These are phyloP conservation scores for Myriosclerotinia duriaeana DNA, from an alignment of 2,329 filamentous ascomycete genomes.

Conservation along the genomic window DNA sequence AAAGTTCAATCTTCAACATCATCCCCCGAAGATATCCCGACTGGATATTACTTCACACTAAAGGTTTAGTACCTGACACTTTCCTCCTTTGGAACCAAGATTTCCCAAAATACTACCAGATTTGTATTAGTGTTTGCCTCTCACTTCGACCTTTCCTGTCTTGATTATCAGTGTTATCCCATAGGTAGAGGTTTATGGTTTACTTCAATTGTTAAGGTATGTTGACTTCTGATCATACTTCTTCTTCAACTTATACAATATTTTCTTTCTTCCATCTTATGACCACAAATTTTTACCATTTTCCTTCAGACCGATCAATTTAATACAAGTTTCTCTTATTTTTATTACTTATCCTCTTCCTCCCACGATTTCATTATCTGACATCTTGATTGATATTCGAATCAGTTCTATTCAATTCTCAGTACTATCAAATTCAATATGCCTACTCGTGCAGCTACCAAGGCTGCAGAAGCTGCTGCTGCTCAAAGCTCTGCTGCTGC, in stretches of 20 bases:
- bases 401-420: neutral
- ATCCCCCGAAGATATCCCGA: slow-evolving; percentile 5
- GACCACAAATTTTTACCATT: neutral
- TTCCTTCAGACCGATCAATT: neutral
- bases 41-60: neutral
- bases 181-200: neutral
- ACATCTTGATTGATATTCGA: neutral
- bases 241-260: neutral
- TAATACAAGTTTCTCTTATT: neutral
- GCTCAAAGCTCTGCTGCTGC: neutral
- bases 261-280: neutral
- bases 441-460: slow-evolving; percentile 19
- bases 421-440: neutral
- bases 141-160: neutral
- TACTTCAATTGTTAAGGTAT: neutral
- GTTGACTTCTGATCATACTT: neutral
- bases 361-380: neutral
- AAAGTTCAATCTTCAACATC: neutral
- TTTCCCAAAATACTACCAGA: neutral
- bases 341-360: neutral
- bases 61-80: neutral
- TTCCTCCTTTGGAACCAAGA: neutral
- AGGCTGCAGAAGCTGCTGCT: slow-evolving; percentile 6
- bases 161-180: neutral
- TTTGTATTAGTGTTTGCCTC: neutral